Evolutionary conservation across 1,139 yeast species (phyloP).

Genomic region (Suhomyces bokatorum): DNA sequence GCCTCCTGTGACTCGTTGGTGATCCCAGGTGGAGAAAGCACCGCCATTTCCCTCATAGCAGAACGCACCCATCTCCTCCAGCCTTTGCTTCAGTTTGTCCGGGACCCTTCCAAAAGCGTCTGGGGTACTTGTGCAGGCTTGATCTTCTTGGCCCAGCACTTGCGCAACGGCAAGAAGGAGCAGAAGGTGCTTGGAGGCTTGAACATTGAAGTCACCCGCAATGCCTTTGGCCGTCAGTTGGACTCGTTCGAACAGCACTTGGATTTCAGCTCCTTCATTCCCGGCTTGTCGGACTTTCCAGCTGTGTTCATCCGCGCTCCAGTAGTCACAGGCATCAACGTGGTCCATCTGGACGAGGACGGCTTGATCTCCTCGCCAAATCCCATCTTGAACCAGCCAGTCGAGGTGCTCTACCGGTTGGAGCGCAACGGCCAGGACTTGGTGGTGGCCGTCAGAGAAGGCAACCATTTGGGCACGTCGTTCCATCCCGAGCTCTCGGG

Average conservation of each 20-base stretch:
- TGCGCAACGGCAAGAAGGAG: conserved; percentile 55
- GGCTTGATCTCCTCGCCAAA: conserved; percentile 9
- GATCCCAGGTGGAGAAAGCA: conserved; percentile 83
- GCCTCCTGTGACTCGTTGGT: conserved; percentile 58
- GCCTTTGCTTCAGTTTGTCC: conserved; percentile 55
- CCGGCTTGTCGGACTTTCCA: conserved; percentile 44
- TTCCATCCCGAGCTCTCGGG: conserved; percentile 77
- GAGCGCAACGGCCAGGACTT: conserved; percentile 28
- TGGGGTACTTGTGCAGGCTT: conserved; percentile 94
- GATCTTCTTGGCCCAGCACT: conserved; percentile 61
- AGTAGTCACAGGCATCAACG: conserved; percentile 45
- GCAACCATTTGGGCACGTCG: conserved; percentile 67
- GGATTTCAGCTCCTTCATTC: conserved; percentile 51
- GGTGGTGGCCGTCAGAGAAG: conserved; percentile 76
- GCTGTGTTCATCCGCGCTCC: conserved; percentile 82
- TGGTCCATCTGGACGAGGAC: conserved; percentile 13
- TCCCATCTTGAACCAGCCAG: conserved; percentile 20
- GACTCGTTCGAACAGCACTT: conserved; percentile 60
- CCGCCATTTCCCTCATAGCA: conserved; percentile 72
- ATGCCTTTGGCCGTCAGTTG: conserved; percentile 79
- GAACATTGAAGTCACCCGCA: conserved; percentile 63
- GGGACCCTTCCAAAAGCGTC: conserved; percentile 49
- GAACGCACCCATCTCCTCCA: conserved; percentile 60
- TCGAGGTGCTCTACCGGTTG: conserved; percentile 45
- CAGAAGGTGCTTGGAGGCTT: conserved; percentile 67